Base-by-base conservation (phyloP, 257 asterid genomes). In the Thymus mandschuricus region DNA sequence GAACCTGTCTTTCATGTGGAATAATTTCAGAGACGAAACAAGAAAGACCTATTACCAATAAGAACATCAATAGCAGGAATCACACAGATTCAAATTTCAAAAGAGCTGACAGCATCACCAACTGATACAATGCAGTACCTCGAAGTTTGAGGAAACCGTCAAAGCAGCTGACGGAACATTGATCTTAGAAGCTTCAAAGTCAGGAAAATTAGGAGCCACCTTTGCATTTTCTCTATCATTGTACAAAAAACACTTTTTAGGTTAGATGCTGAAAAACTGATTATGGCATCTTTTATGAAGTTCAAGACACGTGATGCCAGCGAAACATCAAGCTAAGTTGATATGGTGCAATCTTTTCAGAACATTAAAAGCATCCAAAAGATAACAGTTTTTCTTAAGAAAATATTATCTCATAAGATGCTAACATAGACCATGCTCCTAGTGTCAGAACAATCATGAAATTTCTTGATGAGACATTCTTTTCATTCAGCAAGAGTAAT, bases 101-200 rank as follows among this genome's bases (percentile, higher is more conserved):
- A 68, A 64, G 34, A 60, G 49, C 66, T 60, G 63, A 66, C 46
- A 27, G 7, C 27, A 67, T 13, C 66, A 27, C 62, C 52, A 54
- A 54, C 43, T 34, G 15, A 50, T 54, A 71, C 50, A 50, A 61
- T 54, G 66, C 68, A 41, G 55, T 87, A 94, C 99, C 97, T 94
- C 98, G 84, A 94, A 91, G 81, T 92, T 94, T 30, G 99, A 94
- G 81, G 98, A 94, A 73, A 94, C 95, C 43, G 83, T 81, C 85
- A 94, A 87, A 72, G 90, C 74, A 67, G 90, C 65, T 34, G 93
- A 73, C 33, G 81, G 28, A 30, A 66, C 79, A 84, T 75, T 81
- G 79, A 72, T 79, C 85, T 82, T 94, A 65, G 85, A 82, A 83
- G 85, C 84, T 76, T 94, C 99, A 68, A 75, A 45, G 50, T 94